Percentiles rank a stretch among this genome's conserved stretches.
These are phyloP conservation scores for Colletotrichum somersetense DNA, from an alignment of 2,329 filamentous ascomycete genomes.

Conservation along the genomic window DNA sequence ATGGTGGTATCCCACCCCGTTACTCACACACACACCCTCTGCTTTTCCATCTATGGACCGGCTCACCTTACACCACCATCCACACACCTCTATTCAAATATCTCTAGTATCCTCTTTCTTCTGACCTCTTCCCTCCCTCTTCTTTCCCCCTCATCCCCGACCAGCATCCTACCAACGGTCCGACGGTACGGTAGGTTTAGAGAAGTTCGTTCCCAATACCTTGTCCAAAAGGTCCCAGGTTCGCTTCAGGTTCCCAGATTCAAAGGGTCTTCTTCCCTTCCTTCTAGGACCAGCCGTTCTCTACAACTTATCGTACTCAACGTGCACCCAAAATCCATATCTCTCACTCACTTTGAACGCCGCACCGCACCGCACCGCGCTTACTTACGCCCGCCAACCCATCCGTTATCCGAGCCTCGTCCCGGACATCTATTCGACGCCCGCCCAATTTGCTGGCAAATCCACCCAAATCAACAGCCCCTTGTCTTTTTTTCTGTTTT, in stretches of 20 bases:
- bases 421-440: slow-evolving; percentile 18
- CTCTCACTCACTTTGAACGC: slow-evolving; percentile 4
- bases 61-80: slow-evolving; percentile 40
- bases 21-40: slow-evolving; percentile 18
- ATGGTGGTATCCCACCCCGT: slow-evolving; percentile 10
- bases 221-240: slow-evolving; percentile 28
- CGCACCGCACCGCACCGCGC: not conserved
- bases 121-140: slow-evolving; percentile 41
- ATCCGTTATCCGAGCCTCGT: slow-evolving; percentile 12
- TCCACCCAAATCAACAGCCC: not conserved
- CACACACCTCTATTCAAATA: slow-evolving; percentile 54
- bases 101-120: slow-evolving; percentile 48
- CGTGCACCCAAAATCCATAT: slow-evolving; percentile 14
- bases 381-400: not conserved
- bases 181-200: slow-evolving; percentile 41
- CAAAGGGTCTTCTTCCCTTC: not conserved
- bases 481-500: slow-evolving; percentile 10
- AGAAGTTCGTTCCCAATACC: slow-evolving; percentile 22
- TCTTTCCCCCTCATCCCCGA: slow-evolving; percentile 49
- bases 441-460: slow-evolving; percentile 21
- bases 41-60: slow-evolving; percentile 27
- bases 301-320: slow-evolving; percentile 30
- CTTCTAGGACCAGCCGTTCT: slow-evolving; percentile 32
- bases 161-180: slow-evolving; percentile 35
- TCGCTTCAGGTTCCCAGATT: slow-evolving; percentile 19